Evolutionary conservation across 192 early-diverging fungal genomes (phyloP).

Genomic region (Spizellomyces sp.): DNA sequence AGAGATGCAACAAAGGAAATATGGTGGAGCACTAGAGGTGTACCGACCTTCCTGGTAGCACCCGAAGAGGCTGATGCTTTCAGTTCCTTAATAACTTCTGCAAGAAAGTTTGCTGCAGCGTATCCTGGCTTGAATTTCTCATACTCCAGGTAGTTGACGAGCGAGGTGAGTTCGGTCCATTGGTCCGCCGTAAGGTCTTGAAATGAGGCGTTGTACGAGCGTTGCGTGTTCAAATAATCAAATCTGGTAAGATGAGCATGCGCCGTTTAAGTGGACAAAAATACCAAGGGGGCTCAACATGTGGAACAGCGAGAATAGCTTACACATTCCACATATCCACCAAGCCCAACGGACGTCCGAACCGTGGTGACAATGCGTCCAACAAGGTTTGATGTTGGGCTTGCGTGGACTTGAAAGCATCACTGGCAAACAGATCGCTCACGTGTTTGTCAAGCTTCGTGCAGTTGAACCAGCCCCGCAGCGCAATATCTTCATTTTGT

Average conservation of each 20-base stretch:
- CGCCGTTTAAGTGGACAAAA: background rate
- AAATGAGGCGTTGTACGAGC: conserved; percentile 31
- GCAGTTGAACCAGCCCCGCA: conserved; percentile 33
- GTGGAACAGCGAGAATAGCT: background rate
- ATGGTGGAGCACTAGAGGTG: background rate
- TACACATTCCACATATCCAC: conserved; percentile 32
- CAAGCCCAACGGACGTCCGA: conserved; percentile 10
- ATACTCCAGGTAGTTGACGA: conserved; percentile 21
- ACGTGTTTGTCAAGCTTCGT: conserved; percentile 7
- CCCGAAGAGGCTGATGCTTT: background rate
- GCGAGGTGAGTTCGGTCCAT: conserved; percentile 13
- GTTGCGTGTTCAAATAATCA: conserved; percentile 29
- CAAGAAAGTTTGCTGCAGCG: conserved; percentile 12
- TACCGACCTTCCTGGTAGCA: background rate
- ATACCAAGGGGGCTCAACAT: no score
- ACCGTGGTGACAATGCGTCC: conserved; percentile 5
- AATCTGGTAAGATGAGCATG: conserved; percentile 12
- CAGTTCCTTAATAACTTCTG: conserved; percentile 9
- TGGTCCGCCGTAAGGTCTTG: conserved; percentile 13
- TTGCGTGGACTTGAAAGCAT: background rate
- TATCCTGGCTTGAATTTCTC: conserved; percentile 19
- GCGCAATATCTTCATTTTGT: conserved; percentile 19
- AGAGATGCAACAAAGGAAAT: background rate
- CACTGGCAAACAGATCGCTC: background rate
- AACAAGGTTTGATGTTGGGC: background rate